A percentile compares a stretch with the other conserved stretches of the same genome.
These are phyloP conservation scores for Recurvomyces mirabilis DNA, from an alignment of 495 filamentous ascomycete genomes.

Conservation along the genomic window DNA sequence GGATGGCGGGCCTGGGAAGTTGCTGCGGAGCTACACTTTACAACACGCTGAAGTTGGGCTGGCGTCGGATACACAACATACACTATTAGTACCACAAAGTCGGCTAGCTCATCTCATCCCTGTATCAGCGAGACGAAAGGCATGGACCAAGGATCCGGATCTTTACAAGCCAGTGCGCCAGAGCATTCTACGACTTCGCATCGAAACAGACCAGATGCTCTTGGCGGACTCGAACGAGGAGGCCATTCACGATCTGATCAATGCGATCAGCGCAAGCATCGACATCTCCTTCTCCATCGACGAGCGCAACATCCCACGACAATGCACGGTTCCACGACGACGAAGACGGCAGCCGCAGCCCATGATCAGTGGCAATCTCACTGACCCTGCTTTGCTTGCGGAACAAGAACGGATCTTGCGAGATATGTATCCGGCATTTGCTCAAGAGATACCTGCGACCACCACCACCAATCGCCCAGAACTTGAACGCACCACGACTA, in stretches of 20 bases:
- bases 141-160: constrained; percentile 27
- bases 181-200: constrained; percentile 49
- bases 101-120: constrained; percentile 28
- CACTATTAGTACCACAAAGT: constrained; percentile 26
- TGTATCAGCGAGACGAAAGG: constrained; percentile 18
- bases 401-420: constrained; percentile 23
- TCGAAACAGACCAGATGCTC: constrained; percentile 54
- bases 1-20: constrained; percentile 26
- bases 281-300: constrained; percentile 44
- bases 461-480: not conserved
- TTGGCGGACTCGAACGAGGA: constrained; percentile 43
- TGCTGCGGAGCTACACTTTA: constrained; percentile 48
- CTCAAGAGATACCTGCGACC: not conserved
- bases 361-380: constrained; percentile 7
- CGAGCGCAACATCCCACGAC: constrained; percentile 42
- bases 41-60: constrained; percentile 56
- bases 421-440: constrained; percentile 21
- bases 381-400: constrained; percentile 14
- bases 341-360: constrained; percentile 20
- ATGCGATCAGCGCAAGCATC: constrained; percentile 41
- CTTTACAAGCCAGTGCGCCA: constrained; percentile 32
- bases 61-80: constrained; percentile 51
- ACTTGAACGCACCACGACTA: not conserved
- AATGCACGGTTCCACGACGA: constrained; percentile 36
- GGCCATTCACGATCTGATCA: constrained; percentile 45